Evolutionary conservation across 768 basidiomycete genomes (phyloP).

Genomic region (Leccinellum rugosiceps): DNA sequence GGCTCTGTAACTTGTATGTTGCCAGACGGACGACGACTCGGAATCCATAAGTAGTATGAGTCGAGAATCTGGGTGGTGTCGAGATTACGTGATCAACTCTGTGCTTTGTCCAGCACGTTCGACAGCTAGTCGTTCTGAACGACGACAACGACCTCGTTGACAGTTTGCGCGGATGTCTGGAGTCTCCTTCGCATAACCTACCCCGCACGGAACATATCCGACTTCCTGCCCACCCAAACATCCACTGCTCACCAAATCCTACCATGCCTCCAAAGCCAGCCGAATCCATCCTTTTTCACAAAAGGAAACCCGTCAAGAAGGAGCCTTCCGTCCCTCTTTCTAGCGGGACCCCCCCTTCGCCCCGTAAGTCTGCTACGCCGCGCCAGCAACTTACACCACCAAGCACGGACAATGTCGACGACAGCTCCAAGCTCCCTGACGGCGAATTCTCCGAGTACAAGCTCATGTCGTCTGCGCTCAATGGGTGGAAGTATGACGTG

Average conservation of each 20-base stretch:
- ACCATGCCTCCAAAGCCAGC: conserved; percentile 31
- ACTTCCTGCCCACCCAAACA: not conserved
- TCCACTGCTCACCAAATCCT: not conserved
- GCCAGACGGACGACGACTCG: too few relatives aligned
- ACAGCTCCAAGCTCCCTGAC: conserved; percentile 55
- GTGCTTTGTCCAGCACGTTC: not conserved
- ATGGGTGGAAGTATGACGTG: conserved; percentile 89
- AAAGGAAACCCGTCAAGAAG: conserved; percentile 47
- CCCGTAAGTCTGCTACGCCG: conserved; percentile 37
- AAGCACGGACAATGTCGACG: conserved; percentile 47
- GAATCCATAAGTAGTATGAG: too few relatives aligned
- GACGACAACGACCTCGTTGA: conserved; percentile 2
- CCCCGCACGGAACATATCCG: not conserved
- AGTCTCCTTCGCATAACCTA: not conserved
- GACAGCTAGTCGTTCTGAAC: not conserved
- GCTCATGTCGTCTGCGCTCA: conserved; percentile 74
- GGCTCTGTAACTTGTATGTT: too few relatives aligned
- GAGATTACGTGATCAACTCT: conserved; percentile 27
- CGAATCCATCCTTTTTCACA: conserved; percentile 63
- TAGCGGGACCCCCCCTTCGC: conserved; percentile 20
- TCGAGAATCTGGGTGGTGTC: not conserved
- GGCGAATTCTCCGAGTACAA: conserved; percentile 72
- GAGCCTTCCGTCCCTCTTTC: conserved; percentile 12
- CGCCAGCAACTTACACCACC: conserved; percentile 40
- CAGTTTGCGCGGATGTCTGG: conserved; percentile 2